A percentile compares a stretch with the other conserved stretches of the same genome.
Evolutionary conservation across 1,284 basidiomycete genomes (phyloP).

Genomic region (Naganishia sp.): DNA sequence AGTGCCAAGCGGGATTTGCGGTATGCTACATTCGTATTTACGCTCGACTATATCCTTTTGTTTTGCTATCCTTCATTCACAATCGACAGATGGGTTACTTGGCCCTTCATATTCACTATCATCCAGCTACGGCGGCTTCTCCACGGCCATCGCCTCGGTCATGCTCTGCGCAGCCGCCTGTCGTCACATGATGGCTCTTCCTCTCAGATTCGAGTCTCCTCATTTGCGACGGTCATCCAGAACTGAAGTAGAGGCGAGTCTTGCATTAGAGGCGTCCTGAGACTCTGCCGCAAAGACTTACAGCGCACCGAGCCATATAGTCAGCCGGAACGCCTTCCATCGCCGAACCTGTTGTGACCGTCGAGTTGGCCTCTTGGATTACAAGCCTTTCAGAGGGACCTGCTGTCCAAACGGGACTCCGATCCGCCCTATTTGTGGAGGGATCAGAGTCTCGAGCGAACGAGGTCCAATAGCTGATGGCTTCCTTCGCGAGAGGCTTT

Average conservation of each 20-base stretch:
- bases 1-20: too few species aligned
- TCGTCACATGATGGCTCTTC: background rate
- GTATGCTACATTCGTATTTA: too few species aligned
- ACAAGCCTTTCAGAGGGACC: slow-evolving; percentile 3
- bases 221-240: slow-evolving; percentile 27
- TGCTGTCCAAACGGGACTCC: slow-evolving; percentile 10
- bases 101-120: too few species aligned
- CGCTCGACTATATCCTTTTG: too few species aligned
- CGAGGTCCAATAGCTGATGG: slow-evolving; percentile 35
- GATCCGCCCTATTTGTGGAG: background rate
- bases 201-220: slow-evolving; percentile 16
- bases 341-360: slow-evolving; percentile 1
- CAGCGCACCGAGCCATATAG: slow-evolving; percentile 17
- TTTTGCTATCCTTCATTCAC: too few species aligned
- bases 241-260: background rate
- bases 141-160: too few species aligned
- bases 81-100: too few species aligned
- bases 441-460: slow-evolving; percentile 33
- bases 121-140: too few species aligned
- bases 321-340: slow-evolving; percentile 11
- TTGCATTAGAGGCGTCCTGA: background rate
- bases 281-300: background rate
- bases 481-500: slow-evolving; percentile 32
- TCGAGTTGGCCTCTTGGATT: slow-evolving; percentile 23
- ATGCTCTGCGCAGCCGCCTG: too few species aligned